Evolutionary conservation across 2,329 filamentous ascomycete species (phyloP), one percentile per base, ranked within the genome.

Genomic region (Triangularia verruculosa): DNA sequence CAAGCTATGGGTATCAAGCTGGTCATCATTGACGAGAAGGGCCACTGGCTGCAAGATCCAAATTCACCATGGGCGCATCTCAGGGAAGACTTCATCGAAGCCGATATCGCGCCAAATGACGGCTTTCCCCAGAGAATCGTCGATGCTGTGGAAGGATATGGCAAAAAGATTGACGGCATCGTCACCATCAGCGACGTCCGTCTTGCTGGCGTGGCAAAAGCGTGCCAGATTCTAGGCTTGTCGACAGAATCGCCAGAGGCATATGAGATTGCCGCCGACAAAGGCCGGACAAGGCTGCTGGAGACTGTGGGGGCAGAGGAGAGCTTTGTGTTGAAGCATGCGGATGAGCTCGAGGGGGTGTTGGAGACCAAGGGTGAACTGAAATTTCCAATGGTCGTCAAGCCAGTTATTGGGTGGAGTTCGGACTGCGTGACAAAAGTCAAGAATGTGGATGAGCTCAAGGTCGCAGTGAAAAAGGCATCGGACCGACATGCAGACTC

Each of bases 41-140:
- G 74, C 4, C 76, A 79, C 67, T 79, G 77, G 76, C 67, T 79
- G n/a, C 65, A 77, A 63, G 67, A 68, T 12, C 22, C 47, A 20
- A 17, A 59, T 32, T 53, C 59, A 1, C 65, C 63, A 5, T 62
- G 57, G 58, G 64, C 70, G 1, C 60, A 73, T 58, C 68, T 72
- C 25, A 71, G 75, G 1, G 74, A 77, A 24, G 75, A 68, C 0
- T 76, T 78, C 57, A 62, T 77, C 20, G 64, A 68, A 2, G 53
- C 70, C n/a, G 67, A 73, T 28, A 71, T 77, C n/a, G 67, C 61
- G 2, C 55, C 57, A 1, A 73, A 76, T 39, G 68, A 64, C 0
- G 69, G 63, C 2, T 67, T 78, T 1, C 22, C 69, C 0, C 32
- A 71, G 7, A 71, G 74, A 1, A 71, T 79, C 17, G 71, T 73